phyloP scores from a whole-genome alignment of 768 basidiomycete genomes.

The Boletus edulis region DNA sequence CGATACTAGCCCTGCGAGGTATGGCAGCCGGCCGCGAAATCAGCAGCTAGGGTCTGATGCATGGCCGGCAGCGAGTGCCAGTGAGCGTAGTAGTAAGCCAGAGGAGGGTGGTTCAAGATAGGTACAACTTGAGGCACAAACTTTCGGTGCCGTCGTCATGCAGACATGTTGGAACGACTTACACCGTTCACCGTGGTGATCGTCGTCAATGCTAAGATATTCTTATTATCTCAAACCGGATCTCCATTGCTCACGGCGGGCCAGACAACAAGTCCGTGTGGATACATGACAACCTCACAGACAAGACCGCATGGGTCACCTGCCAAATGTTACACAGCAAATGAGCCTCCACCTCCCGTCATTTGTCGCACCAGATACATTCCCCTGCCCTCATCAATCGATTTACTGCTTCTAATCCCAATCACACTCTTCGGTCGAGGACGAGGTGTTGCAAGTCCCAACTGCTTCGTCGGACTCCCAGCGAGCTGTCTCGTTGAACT shows the following conservation, averaged over 20 bases:
- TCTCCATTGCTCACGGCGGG: conserved; percentile 4
- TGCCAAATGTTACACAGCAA: conserved; percentile 20
- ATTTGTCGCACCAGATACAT: conserved; percentile 79
- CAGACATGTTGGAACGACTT: neutral
- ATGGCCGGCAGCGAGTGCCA: conserved; percentile 4
- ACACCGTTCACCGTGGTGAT: neutral
- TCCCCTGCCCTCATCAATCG: conserved; percentile 61
- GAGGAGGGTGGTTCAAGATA: neutral
- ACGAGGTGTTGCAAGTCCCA: conserved; percentile 42
- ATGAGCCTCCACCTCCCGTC: conserved; percentile 51
- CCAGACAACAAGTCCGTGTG: conserved; percentile 3
- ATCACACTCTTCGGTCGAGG: conserved; percentile 79
- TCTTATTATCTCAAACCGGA: conserved; percentile 7
- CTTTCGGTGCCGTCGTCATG: conserved; percentile 11
- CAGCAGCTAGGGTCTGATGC: conserved; percentile 8
- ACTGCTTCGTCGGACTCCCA: conserved; percentile 69
- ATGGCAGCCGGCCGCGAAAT: conserved; percentile 4
- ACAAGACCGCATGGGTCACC: neutral
- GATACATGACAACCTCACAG: conserved; percentile 14
- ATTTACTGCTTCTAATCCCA: conserved; percentile 61
- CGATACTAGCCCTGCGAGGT: neutral
- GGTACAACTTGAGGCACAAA: too few species aligned
- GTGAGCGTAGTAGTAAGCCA: too few species aligned
- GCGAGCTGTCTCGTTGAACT: conserved; percentile 66
- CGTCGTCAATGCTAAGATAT: neutral